Base-by-base conservation (phyloP, 2,329 filamentous ascomycete genomes). In the Lecanicillium sp. region DNA sequence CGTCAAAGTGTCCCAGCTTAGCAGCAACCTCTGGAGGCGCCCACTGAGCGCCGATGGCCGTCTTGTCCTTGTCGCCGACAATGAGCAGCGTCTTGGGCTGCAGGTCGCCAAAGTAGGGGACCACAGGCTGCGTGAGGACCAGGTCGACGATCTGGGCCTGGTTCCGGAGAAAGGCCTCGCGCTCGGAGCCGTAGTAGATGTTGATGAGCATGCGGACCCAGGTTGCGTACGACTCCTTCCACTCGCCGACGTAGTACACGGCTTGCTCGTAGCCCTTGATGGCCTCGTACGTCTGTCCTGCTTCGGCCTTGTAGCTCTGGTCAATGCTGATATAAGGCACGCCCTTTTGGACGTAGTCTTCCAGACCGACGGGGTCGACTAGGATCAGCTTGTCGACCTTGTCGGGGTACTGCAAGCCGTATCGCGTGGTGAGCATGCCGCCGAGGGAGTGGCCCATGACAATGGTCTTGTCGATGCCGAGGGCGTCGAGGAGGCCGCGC, bases 141-240 rank as follows among this genome's bases (percentile, higher is more conserved):
- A 72, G 65, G 48, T 75, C 72, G n/a, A 70, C 69, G 13, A 67
- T 61, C 31, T 62, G 63, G 15, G 71, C 72, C 57, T 70, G 67
- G 46, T 67, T 63, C 38, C 53, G 65, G 13, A 67, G 57, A 43
- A 67, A 75, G 25, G 55, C 53, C 17, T 56, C 49, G 22, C 62
- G 64, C 45, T 63, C 43, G 19, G 59, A 57, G 6, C 70, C 65
- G 38, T 61, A 45, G 55, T 76, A 76, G 36, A 75, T 60, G 40
- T 67, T 65, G 42, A 64, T 59, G 13, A 73, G 60, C 73, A 76
- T 75, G 31, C 64, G 61, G 35, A 73, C 71, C 71, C 71, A 75
- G 11, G 63, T 54, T 44, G 74, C 70, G 53, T 75, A 77, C 9
- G 58, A 56, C 2, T 58, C 49, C 29, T 61, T 52, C 73, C 72